A percentile compares a stretch with the other conserved stretches of the same genome.
Conservation (phyloP, 768 basidiomycete species). For the Macrolepiota albuminosa region DNA sequence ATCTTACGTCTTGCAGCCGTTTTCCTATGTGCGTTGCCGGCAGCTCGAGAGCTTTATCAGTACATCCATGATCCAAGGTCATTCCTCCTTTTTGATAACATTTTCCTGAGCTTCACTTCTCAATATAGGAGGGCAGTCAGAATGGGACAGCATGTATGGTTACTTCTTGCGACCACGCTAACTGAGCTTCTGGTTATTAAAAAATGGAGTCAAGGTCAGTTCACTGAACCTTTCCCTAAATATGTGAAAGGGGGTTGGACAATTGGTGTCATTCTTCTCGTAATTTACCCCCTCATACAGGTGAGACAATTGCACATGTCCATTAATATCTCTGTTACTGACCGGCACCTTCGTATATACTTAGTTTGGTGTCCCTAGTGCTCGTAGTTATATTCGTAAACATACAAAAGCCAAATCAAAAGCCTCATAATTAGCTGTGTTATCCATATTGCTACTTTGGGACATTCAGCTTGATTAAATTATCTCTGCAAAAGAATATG, state of each 20-base stretch:
- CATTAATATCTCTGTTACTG: background rate
- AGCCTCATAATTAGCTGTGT: conserved; percentile 17
- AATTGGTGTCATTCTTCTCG: conserved; percentile 51
- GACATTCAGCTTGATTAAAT: background rate
- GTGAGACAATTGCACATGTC: conserved; percentile 32
- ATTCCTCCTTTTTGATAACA: background rate
- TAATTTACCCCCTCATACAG: conserved; percentile 65
- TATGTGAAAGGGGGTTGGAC: conserved; percentile 64
- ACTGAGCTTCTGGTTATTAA: conserved; percentile 77
- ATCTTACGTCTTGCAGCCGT: conserved; percentile 69
- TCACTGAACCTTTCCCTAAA: conserved; percentile 55
- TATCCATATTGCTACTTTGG: background rate
- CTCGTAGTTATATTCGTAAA: conserved; percentile 47
- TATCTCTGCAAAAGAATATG: background rate
- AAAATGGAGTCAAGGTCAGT: conserved; percentile 80
- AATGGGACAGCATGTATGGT: conserved; percentile 89
- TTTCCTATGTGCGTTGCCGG: conserved; percentile 84
- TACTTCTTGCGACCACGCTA: conserved; percentile 78
- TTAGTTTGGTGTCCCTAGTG: conserved; percentile 64
- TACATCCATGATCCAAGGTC: conserved; percentile 82
- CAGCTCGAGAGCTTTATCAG: conserved; percentile 78
- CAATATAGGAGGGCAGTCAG: conserved; percentile 64
- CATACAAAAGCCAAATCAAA: conserved; percentile 32
- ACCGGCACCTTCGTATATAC: background rate
- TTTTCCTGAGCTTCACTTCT: background rate